A percentile compares a stretch with the other conserved stretches of the same genome.
phyloP scores from a whole-genome alignment of 192 early-diverging fungal genomes.

The Gaertneriomyces semiglobifer region DNA sequence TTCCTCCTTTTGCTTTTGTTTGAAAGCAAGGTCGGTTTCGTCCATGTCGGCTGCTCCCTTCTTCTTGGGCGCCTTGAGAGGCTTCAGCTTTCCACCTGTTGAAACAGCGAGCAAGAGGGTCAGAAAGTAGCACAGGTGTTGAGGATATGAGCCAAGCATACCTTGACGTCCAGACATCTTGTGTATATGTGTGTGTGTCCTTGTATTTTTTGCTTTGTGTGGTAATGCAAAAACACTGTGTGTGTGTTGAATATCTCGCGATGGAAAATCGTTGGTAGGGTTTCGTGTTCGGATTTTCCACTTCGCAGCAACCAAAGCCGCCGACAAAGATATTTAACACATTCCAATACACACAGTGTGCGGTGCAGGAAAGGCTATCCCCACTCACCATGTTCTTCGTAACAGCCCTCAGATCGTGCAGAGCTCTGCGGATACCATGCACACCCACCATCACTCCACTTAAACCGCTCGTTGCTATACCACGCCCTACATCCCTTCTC shows the following conservation, averaged over 20 bases:
- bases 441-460: background rate
- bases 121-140: background rate
- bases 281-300: too few relatives aligned
- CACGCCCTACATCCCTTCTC: background rate
- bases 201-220: too few relatives aligned
- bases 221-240: too few relatives aligned
- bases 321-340: too few relatives aligned
- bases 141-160: conserved; percentile 12
- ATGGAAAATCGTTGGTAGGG: too few relatives aligned
- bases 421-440: background rate
- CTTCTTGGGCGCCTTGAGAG: conserved; percentile 80
- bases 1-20: conserved; percentile 77
- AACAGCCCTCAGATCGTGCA: background rate
- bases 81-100: conserved; percentile 81
- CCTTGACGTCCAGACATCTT: conserved; percentile 60
- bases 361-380: too few relatives aligned
- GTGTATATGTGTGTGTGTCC: too few relatives aligned
- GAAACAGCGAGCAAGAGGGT: background rate
- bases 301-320: too few relatives aligned
- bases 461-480: background rate
- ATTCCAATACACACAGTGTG: too few relatives aligned
- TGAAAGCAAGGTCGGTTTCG: conserved; percentile 74
- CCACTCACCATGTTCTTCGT: background rate
- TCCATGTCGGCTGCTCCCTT: conserved; percentile 60
- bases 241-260: too few relatives aligned